Evolutionary conservation across 2,329 filamentous ascomycete species (phyloP), one percentile per base, ranked within the genome.

Genomic region (Xylaria sp.): DNA sequence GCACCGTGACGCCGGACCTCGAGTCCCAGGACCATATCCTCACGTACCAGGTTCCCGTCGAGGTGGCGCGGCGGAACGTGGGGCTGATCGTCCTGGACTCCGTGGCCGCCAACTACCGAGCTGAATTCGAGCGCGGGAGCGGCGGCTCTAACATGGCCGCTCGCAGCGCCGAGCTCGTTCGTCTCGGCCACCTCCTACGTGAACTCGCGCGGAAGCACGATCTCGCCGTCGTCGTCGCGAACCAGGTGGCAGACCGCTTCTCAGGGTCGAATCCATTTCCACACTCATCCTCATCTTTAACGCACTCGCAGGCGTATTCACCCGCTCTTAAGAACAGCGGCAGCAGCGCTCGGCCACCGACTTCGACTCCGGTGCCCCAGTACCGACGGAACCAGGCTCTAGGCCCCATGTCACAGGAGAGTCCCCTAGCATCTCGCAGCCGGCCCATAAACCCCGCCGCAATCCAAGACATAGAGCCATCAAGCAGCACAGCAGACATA

Each of bases 1-100:
- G 91, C 78, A 92, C 96, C 72, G 89, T 91, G 58, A 94, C 93
- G 10, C 92, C 93, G 36, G 94, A 98, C 78, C 89, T 98, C 64
- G 96, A 98, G 80, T 91, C 92, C 0, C 96, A 99, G 80, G 95
- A 98, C 67, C 95, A 98, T 80, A 97, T 99, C 76, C 84, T 98
- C 30, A 90, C 90, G 71, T 98, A 93, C 80, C 96, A 99, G 79
- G 90, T 98, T 6, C 96, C 96, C 1, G 91, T 97, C 20, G 90
- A 94, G 32, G 89, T 97, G 23, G 83, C 87, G 71, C 88, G 92
- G 55, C 89, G 93, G 78, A 86, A 90, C 69, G 85, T 97, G 60
- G 93, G 95, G 2, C 86, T 99, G 1, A 81, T 99, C 1, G 86
- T 98, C 15, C 82, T 99, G 36, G 96, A 99, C 81, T 97, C 93